Percentiles rank a stretch among this genome's conserved stretches.
Evolutionary conservation across 2,329 filamentous ascomycete species (phyloP).

Genomic region (Aureobasidium sp.): DNA sequence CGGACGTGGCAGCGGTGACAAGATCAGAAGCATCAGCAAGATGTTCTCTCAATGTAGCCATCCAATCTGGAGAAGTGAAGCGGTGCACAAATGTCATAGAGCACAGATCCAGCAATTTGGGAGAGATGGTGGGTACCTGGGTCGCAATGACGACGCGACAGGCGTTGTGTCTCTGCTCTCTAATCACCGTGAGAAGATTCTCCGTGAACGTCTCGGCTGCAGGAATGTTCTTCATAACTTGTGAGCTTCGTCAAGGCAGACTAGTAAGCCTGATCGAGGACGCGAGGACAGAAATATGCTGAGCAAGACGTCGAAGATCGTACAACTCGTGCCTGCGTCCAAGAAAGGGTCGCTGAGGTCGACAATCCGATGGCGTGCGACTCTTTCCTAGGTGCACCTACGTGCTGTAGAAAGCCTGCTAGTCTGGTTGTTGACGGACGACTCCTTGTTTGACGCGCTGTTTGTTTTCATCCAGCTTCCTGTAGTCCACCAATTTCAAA

Average conservation of each 20-base stretch:
- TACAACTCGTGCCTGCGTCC: conserved; percentile 58
- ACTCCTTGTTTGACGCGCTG: too few relatives aligned
- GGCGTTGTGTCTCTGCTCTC: conserved; percentile 64
- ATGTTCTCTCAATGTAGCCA: conserved; percentile 38
- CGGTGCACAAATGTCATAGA: conserved; percentile 65
- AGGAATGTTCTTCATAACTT: conserved; percentile 59
- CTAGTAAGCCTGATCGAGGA: conserved; percentile 44
- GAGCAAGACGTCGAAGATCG: conserved; percentile 66
- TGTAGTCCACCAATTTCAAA: too few relatives aligned
- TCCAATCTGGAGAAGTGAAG: conserved; percentile 62
- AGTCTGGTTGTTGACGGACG: too few relatives aligned
- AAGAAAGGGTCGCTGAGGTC: conserved; percentile 70
- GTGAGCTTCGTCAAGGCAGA: conserved; percentile 72
- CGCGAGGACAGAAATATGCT: conserved; percentile 54
- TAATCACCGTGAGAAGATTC: conserved; percentile 55
- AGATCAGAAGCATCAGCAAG: conserved; percentile 39
- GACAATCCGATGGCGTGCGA: too few relatives aligned
- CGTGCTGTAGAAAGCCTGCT: too few relatives aligned
- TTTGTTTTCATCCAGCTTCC: too few relatives aligned
- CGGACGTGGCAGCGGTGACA: not conserved
- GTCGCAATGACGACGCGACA: conserved; percentile 65
- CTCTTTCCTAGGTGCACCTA: too few relatives aligned
- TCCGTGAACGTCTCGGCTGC: conserved; percentile 56
- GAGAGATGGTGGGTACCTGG: conserved; percentile 67
- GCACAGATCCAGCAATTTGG: conserved; percentile 62